phyloP scores from a whole-genome alignment of 768 basidiomycete genomes.

The Austroboletus eburneus region DNA sequence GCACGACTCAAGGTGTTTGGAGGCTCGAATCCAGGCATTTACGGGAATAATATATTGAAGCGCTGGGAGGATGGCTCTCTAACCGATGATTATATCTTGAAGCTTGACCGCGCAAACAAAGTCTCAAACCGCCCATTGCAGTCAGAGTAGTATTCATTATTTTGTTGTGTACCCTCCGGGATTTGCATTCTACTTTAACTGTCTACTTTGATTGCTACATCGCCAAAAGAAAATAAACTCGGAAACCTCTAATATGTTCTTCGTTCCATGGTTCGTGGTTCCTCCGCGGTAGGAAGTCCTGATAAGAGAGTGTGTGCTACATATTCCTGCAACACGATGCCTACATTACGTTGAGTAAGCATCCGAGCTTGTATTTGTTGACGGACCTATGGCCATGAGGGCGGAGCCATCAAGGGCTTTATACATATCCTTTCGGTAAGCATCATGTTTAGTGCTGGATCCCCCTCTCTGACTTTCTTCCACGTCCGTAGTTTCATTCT shows the following conservation, averaged over 20 bases:
- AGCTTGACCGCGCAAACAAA: constrained; percentile 22
- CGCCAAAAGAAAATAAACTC: no score
- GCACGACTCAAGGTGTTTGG: constrained; percentile 88
- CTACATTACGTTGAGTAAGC: constrained; percentile 30
- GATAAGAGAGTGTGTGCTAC: constrained; percentile 35
- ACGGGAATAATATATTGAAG: constrained; percentile 71
- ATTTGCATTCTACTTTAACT: neutral
- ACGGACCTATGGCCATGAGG: constrained; percentile 64
- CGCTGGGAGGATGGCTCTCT: constrained; percentile 83
- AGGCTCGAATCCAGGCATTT: constrained; percentile 69
- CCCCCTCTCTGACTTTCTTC: constrained; percentile 9
- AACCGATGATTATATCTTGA: constrained; percentile 35
- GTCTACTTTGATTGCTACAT: no score
- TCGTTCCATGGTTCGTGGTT: neutral
- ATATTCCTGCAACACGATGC: constrained; percentile 68
- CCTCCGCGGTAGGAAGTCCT: neutral
- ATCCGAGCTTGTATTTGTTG: neutral
- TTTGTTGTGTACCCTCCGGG: neutral
- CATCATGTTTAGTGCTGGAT: constrained; percentile 2
- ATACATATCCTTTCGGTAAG: constrained; percentile 58
- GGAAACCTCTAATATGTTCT: neutral
- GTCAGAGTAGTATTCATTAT: constrained; percentile 10
- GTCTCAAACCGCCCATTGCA: neutral
- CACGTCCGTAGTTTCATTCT: constrained; percentile 4
- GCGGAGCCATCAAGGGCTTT: constrained; percentile 70